Evolutionary conservation across 352 stramenopile genomes (phyloP).

Genomic region (Phytophthora syringae): DNA sequence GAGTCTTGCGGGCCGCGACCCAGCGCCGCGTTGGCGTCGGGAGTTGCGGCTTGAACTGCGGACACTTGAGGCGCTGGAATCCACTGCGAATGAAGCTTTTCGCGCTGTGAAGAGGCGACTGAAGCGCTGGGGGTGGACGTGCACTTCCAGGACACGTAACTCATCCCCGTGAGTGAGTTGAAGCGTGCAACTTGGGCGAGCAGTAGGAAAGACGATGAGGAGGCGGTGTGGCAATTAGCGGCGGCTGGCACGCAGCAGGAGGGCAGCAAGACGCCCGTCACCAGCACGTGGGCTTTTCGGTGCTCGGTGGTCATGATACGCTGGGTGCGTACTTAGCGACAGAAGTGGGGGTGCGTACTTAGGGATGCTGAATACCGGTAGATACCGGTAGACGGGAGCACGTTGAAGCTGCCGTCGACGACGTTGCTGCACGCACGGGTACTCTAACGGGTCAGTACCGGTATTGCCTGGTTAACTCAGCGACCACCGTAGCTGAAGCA

Average conservation of each 20-base stretch:
- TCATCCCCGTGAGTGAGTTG: conserved; percentile 21
- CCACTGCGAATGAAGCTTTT: conserved; percentile 18
- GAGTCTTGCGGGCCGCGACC: conserved; percentile 3
- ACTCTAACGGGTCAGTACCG: no score
- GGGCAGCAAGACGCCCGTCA: conserved; percentile 32
- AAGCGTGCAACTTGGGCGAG: conserved; percentile 21
- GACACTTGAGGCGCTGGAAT: conserved; percentile 22
- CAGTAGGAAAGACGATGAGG: conserved; percentile 18
- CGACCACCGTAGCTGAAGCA: no score
- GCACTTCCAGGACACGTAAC: conserved; percentile 35
- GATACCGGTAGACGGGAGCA: neutral
- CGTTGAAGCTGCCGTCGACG: conserved; percentile 19
- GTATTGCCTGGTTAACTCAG: no score
- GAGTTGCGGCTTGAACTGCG: conserved; percentile 5
- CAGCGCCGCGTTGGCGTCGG: conserved; percentile 13
- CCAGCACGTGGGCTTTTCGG: conserved; percentile 11
- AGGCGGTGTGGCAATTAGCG: neutral
- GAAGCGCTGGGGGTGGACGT: conserved; percentile 8
- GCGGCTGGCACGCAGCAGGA: conserved; percentile 16
- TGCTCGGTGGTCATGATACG: conserved; percentile 13
- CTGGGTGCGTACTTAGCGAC: no score
- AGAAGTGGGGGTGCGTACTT: neutral
- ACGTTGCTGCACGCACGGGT: no score
- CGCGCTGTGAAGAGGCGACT: neutral
- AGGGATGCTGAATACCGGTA: neutral